phyloP scores from a whole-genome alignment of 2,329 filamentous ascomycete species.

The Beauveria varroae region DNA sequence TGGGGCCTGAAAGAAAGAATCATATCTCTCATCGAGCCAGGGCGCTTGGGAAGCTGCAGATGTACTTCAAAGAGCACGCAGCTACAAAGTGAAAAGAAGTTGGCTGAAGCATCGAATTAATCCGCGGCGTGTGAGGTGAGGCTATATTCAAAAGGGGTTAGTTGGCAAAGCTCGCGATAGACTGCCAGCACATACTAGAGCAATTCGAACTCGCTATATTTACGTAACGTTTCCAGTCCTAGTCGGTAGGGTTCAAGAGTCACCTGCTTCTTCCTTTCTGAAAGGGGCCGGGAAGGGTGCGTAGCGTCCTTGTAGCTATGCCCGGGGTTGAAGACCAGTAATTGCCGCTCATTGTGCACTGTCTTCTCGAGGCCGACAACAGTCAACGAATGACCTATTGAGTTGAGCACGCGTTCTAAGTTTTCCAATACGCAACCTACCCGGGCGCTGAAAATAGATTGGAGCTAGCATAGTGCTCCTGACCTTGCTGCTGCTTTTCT shows the following conservation, averaged over 20 bases:
- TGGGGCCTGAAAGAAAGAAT: constrained; percentile 85
- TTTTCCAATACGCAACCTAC: constrained; percentile 29
- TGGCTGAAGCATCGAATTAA: not conserved
- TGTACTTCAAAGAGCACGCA: constrained; percentile 57
- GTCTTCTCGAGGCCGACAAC: constrained; percentile 77
- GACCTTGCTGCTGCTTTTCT: constrained; percentile 44
- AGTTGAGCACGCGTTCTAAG: not conserved
- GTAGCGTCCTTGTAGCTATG: constrained; percentile 56
- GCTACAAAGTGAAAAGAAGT: not conserved
- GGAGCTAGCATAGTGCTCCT: constrained; percentile 66
- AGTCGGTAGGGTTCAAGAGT: constrained; percentile 69
- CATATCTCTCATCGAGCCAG: constrained; percentile 83
- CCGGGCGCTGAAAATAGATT: constrained; percentile 82
- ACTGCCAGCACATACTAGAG: constrained; percentile 49
- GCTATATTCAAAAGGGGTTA: not conserved
- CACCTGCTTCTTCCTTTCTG: not conserved
- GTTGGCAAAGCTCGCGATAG: not conserved
- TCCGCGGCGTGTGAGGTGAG: not conserved
- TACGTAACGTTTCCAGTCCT: constrained; percentile 57
- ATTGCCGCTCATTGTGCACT: constrained; percentile 53
- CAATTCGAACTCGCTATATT: constrained; percentile 71
- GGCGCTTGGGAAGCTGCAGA: constrained; percentile 79
- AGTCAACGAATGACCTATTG: constrained; percentile 76
- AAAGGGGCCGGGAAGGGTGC: constrained; percentile 17
- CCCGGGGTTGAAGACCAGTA: constrained; percentile 85